Evolutionary conservation across 1,139 yeast genomes (phyloP).

Genomic region (Ogataea hybrid): DNA sequence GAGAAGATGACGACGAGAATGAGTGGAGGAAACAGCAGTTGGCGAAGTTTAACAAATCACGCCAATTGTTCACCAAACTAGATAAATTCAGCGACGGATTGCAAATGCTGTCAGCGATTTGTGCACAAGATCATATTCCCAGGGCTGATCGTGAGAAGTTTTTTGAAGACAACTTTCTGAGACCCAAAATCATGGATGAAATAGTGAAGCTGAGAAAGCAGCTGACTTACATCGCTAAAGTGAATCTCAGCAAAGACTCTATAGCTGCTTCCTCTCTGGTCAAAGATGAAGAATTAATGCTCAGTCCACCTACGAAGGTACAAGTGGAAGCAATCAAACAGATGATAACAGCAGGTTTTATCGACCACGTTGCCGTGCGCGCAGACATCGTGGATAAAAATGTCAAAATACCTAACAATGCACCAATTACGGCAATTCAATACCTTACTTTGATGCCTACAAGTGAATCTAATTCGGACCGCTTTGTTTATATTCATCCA

Average conservation of each 20-base stretch:
- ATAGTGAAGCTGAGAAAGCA: constrained; percentile 79
- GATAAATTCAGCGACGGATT: constrained; percentile 77
- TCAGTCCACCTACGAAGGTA: constrained; percentile 63
- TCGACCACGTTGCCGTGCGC: constrained; percentile 86
- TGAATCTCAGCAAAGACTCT: constrained; percentile 56
- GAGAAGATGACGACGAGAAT: constrained; percentile 39
- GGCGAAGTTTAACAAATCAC: constrained; percentile 59
- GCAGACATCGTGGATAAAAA: constrained; percentile 76
- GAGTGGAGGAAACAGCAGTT: constrained; percentile 45
- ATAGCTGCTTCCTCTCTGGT: constrained; percentile 46
- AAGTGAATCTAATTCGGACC: constrained; percentile 42
- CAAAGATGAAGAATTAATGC: constrained; percentile 49
- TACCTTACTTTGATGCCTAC: constrained; percentile 66
- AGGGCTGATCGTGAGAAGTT: constrained; percentile 44
- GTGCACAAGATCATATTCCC: constrained; percentile 83
- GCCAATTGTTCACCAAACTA: constrained; percentile 51
- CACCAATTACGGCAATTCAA: constrained; percentile 64
- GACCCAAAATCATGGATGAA: constrained; percentile 78
- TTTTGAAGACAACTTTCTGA: constrained; percentile 57
- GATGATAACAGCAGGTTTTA: constrained; percentile 88
- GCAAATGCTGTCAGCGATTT: constrained; percentile 73
- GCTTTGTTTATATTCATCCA: constrained; percentile 74
- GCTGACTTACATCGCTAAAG: constrained; percentile 68
- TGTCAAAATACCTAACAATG: constrained; percentile 52
- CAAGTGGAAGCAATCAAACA: constrained; percentile 85